Base-by-base conservation (phyloP, 2,329 filamentous ascomycete species). In the Ophiognomonia clavigignenti-juglandacearum region DNA sequence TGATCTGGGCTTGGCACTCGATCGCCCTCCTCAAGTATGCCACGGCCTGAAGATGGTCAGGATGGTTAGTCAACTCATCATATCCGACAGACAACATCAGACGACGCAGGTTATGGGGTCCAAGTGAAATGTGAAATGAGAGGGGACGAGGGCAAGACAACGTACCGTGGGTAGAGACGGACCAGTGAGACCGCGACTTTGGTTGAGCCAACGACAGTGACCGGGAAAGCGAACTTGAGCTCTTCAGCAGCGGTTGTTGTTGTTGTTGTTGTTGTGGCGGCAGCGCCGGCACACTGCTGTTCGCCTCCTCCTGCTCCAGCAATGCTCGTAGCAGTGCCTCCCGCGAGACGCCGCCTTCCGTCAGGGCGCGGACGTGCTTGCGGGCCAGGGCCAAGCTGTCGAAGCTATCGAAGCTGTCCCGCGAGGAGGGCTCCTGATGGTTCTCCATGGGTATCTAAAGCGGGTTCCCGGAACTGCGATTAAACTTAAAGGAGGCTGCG, bases 301-400 rank as follows among this genome's bases (percentile, higher is more conserved):
- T 45, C 22, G 41, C 46, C 24, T 53, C 46, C 39, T 61, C 60
- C 39, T 64, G 56, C 47, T 66, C 63, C 13, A 65, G 52, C 3
- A 65, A 52, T 18, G 59, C 63, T 20, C 57, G 59, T 37, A 65
- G 51, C 23, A 66, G 51, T 7, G 60, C 60, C 48, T 65, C 60
- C 34, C 56, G 55, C 18, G 61, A 56, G 6, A 64, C 49, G 4
- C 63, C 63, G 20, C 53, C 57, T 6, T 59, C 56, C 1, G 60
- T 61, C 1, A 65, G 56, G 9, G 57, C 53, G 49, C 62, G 59
- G 26, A 65, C 59, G 19, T 66, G 61, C 18, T 61, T 57, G 19
- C 62, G 56, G 20, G 61, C 61, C 23, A 59, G 59, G 24, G 55
- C 57, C 44, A 64, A 45, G 39, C 53, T 59, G n/a, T n/a, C n/a